Evolutionary conservation across 148 eudicot species (phyloP).

Genomic region (Amaranthus hypochondriacus): DNA sequence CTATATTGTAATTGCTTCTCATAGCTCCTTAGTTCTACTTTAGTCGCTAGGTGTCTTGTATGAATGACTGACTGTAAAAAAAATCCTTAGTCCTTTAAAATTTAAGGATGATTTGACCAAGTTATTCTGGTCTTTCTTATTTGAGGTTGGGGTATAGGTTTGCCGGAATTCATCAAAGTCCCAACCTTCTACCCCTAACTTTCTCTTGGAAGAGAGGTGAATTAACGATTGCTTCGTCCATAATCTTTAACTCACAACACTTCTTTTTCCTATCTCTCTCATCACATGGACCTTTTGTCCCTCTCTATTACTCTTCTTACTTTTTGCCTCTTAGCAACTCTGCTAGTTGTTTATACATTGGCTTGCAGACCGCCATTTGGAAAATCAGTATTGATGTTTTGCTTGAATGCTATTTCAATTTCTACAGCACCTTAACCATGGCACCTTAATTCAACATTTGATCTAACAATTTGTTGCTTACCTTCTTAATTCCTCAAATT

Average conservation of each 20-base stretch:
- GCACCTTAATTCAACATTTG: background rate
- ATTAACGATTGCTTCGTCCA: no score
- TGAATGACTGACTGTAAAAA: background rate
- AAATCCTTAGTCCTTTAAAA: background rate
- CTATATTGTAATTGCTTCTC: background rate
- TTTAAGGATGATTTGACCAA: background rate
- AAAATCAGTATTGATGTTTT: background rate
- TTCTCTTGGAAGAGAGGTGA: background rate
- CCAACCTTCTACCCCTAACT: background rate
- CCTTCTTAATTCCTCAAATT: background rate
- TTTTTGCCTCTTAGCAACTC: no score
- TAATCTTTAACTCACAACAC: no score
- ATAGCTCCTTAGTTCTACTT: background rate
- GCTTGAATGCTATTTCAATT: background rate
- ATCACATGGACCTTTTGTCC: no score
- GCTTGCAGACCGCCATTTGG: background rate
- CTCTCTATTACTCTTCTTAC: no score
- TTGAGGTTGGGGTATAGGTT: background rate
- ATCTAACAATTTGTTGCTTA: background rate
- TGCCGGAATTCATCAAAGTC: background rate
- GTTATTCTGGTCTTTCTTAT: background rate
- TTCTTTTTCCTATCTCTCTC: no score
- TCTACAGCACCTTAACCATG: background rate
- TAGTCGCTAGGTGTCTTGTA: background rate
- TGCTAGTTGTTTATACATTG: background rate